Base-by-base conservation (phyloP, 345 rosid genomes). In the Camelina laxa region DNA sequence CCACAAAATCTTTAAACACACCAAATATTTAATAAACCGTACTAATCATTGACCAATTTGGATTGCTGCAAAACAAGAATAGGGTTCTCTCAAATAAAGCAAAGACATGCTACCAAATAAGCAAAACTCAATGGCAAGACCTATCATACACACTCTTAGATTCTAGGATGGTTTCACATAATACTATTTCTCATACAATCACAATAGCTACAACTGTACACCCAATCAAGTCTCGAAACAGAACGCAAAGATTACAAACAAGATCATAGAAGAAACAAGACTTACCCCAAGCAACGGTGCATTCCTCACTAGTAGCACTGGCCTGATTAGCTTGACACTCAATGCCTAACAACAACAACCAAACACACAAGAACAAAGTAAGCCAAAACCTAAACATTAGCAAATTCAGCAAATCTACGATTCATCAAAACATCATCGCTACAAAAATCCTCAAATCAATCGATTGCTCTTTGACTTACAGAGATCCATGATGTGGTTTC, bases 241-340 rank as follows among this genome's bases (percentile, higher is more conserved):
- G 1, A 60, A 31, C 48, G 20, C 48, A 48, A 76, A 3, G 20
- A 24, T 20, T 45, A 3, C 10, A 69, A 63, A 16, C 57, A 75
- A 55, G 54, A 45, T 5, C 8, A 9, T 50, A 20, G 21, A 22
- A 55, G 65, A 63, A 59, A 21, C 50, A 55, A 74, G 20, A 19
- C 80, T 63, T 84, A 94, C 98, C 98, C 97, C 97, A 91, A 72
- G 97, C 98, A 71, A 91, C 98, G 60, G 98, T 90, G 83, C 98
- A 94, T 78, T 94, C 97, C 82, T 91, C 97, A 65, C 93, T 92
- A 5, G 98, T 87, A 22, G 97, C 97, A 15, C 96, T 87, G 3
- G 97, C 96, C 72, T 91, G 97, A 81, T 91, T 91, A 17, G 96
- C 97, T 53, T 94, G 98, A 63, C 98, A 94, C 72, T 94, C 98